Base-by-base conservation (phyloP, 2,329 filamentous ascomycete species). In the Pseudocercospora crystallina region DNA sequence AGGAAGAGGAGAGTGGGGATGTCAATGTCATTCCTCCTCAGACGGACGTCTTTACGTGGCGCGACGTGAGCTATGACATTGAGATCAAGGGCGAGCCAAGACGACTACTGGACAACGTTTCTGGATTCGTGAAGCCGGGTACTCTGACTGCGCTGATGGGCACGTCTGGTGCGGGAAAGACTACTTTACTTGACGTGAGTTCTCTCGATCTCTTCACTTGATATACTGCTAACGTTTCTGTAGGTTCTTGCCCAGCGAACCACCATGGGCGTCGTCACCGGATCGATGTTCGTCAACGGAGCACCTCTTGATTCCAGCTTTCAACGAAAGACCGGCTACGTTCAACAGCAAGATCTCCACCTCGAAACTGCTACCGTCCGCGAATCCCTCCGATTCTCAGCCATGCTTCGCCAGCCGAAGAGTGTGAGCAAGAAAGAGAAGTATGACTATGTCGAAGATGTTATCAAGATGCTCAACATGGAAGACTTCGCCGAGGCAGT, bases 391-490 rank as follows among this genome's bases (percentile, higher is more conserved):
- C 70, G 71, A 0, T 83, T 83, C 67, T 80, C 76, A 31, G 80
- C 80, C n/a, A 68, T 80, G 63, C 73, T 83, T 2, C 74, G 80
- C 8, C 83, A 85, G 54, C 81, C 82, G 0, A 71, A 73, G 42
- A 66, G 69, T 0, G 77, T 82, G 8, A 76, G 74, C 62, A 77
- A 73, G 38, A 47, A 77, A 35, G 82, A 85, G 61, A 86, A 85
- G 66, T 76, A 77, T 53, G 76, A 69, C 0, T 85, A 82, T 43
- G 83, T 85, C 4, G 82, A 86, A 54, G 76, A 83, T 36, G 81
- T 86, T 14, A 84, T 86, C 61, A 76, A 78, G 64, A 80, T 87
- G 74, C 73, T 87, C 30, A 79, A 83, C 66, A 85, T 87, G 83
- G 71, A 80, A 40, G 82, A 85, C 46, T 86, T 84, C 50, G 81